Evolutionary conservation across 768 basidiomycete species (phyloP), one percentile per base, ranked within the genome.

Genomic region (Agrocybe pediades): DNA sequence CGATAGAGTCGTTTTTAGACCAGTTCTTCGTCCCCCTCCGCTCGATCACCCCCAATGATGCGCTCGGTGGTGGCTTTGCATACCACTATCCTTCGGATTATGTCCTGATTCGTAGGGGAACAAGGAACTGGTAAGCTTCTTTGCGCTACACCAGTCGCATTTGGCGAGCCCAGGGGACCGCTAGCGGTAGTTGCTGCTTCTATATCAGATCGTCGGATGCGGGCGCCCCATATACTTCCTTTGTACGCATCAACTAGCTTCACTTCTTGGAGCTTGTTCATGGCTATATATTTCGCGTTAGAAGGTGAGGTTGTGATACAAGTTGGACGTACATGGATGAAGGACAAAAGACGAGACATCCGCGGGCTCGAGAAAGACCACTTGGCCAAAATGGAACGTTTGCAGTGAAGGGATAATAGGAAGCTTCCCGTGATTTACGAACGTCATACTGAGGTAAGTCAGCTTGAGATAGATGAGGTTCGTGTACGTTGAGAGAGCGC

Each of bases 151-250:
- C 49, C 25, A 15, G 39, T 53, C n/a, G 55, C 53, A 45, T 45
- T 51, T 2, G 17, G 17, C 16, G 54, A 26, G 3, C 9, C 25
- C 15, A n/a, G 13, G 26, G 13, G 23, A 26, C 26, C 19, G n/a
- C 45, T 36, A 20, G 45, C 44, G 16, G 51, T 45, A 49, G 41
- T 17, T 21, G 66, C 69, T 15, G 56, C 61, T 65, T 81, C 79
- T 11, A 84, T 59, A 58, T 84, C 80, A 11, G 73, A 71, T 33
- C 77, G 68, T 15, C 83, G 74, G 24, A 85, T 54, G 26, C 84
- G 72, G 1, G 70, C 68, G 39, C 81, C 84, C 84, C 84, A 85
- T 23, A 86, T 85, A 52, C 82, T 82, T 42, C 72, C 77, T 9
- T 67, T 64, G 59, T 84, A 85, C 19, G 74, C 74, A 54, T 85